These are phyloP conservation scores for Kwoniella pini DNA, from an alignment of 768 basidiomycete genomes.

Conservation along the genomic window DNA sequence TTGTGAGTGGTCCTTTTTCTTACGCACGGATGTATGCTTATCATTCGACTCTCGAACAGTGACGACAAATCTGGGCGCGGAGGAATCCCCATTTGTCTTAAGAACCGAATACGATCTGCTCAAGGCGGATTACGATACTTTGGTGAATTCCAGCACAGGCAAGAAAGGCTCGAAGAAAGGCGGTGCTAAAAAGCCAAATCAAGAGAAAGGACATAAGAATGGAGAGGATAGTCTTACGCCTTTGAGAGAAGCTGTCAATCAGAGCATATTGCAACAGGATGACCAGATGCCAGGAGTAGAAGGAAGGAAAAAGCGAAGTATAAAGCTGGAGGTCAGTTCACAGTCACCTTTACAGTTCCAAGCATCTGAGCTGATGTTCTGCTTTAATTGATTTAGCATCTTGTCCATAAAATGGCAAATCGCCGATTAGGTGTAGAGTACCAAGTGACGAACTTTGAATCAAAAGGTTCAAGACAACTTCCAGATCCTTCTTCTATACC, in stretches of 20 bases:
- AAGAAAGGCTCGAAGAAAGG: neutral
- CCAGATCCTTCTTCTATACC: slow-evolving; percentile 31
- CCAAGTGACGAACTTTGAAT: slow-evolving; percentile 30
- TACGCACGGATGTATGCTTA: neutral
- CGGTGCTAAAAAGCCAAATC: neutral
- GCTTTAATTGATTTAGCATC: no score
- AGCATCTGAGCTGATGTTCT: no score
- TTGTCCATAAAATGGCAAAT: slow-evolving; percentile 48
- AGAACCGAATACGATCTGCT: slow-evolving; percentile 36
- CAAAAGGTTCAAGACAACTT: slow-evolving; percentile 29
- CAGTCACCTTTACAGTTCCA: no score
- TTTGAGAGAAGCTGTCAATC: neutral
- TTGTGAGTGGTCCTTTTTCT: no score
- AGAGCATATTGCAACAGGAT: neutral
- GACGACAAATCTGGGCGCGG: neutral
- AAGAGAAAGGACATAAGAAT: neutral
- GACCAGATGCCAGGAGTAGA: neutral
- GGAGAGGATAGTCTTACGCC: neutral
- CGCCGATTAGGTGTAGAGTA: slow-evolving; percentile 47
- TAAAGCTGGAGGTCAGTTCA: slow-evolving; percentile 39
- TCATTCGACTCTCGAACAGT: neutral
- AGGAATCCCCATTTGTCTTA: slow-evolving; percentile 20
- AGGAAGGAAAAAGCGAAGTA: slow-evolving; percentile 36
- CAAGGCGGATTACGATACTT: slow-evolving; percentile 33
- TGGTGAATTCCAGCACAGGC: neutral